Evolutionary conservation across 768 basidiomycete genomes (phyloP), one percentile per base, ranked within the genome.

Genomic region (Hericium coralloides): DNA sequence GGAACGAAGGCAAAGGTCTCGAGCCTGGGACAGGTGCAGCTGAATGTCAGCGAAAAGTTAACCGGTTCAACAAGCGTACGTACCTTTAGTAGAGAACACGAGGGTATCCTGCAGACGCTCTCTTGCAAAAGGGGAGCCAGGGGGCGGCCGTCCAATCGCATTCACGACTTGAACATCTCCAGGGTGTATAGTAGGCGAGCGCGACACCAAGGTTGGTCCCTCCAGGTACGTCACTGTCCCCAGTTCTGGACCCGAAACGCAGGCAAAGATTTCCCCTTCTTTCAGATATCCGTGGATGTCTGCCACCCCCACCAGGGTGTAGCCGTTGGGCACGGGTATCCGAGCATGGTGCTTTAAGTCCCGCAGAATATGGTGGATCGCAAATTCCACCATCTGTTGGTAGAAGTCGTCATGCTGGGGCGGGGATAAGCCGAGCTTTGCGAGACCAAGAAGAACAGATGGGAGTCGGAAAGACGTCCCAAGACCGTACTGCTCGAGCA

Each of bases 241-340:
- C 15, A 73, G 72, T 25, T 79, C 72, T 0, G 69, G 63, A 14
- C 71, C 71, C 53, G 76, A 76, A 47, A 83, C 69, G 60, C 80
- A 85, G 1, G 78, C 83, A 63, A 85, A 91, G 18, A 89, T 76
- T 60, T 87, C 72, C 1, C 75, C 75, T 55, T 77, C 76, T 37
- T 72, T 36, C 4, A 89, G 73, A 57, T 73, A 79, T 1, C 68
- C 65, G 58, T 84, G 81, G 1, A 82, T 74, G 64, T 91, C 87
- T 0, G 85, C 85, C 7, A 89, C 79, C 0, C 87, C 87, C 4
- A 88, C 87, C 1, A 91, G 67, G 0, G 84, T 89, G 74, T 79
- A 85, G 2, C 77, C 81, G 4, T 72, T 72, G 1, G 79, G 80
- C 14, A 90, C 73, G 12, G 85, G 85, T 39, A 90, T 89, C 4